Conservation (phyloP, 805 yeast species). For the Barnettozyma californica region DNA sequence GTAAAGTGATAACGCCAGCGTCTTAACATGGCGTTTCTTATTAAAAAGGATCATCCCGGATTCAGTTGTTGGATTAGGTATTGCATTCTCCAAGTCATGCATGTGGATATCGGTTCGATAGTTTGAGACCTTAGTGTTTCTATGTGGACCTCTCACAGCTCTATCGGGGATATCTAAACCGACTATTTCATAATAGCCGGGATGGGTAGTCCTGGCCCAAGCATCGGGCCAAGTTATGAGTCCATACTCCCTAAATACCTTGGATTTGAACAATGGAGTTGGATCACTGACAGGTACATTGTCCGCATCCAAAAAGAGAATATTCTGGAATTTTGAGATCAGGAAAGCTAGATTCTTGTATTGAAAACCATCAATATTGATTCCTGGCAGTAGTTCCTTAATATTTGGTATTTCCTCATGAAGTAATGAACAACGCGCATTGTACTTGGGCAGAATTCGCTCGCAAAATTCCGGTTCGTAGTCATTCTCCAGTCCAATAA, state of each 20-base stretch:
- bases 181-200: conserved; percentile 61
- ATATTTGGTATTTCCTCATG: conserved; percentile 39
- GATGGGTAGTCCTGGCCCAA: conserved; percentile 77
- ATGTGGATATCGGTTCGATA: conserved; percentile 30
- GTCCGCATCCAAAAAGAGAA: conserved; percentile 71
- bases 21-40: conserved; percentile 50
- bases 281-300: conserved; percentile 62
- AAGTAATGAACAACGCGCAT: conserved; percentile 64
- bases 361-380: conserved; percentile 59
- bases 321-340: conserved; percentile 68
- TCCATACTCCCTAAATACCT: conserved; percentile 45
- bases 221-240: conserved; percentile 74
- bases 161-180: conserved; percentile 39
- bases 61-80: conserved; percentile 65
- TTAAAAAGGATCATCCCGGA: conserved; percentile 62
- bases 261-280: conserved; percentile 46
- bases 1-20: conserved; percentile 54
- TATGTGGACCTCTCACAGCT: conserved; percentile 28
- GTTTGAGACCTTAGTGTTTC: conserved; percentile 24
- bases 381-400: conserved; percentile 12
- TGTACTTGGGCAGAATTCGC: conserved; percentile 48
- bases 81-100: conserved; percentile 55
- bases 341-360: conserved; percentile 65
- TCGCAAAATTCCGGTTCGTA: conserved; percentile 66
- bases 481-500: conserved; percentile 61